Base-by-base conservation (phyloP, 2,329 filamentous ascomycete species). In the Penicillium sp. region DNA sequence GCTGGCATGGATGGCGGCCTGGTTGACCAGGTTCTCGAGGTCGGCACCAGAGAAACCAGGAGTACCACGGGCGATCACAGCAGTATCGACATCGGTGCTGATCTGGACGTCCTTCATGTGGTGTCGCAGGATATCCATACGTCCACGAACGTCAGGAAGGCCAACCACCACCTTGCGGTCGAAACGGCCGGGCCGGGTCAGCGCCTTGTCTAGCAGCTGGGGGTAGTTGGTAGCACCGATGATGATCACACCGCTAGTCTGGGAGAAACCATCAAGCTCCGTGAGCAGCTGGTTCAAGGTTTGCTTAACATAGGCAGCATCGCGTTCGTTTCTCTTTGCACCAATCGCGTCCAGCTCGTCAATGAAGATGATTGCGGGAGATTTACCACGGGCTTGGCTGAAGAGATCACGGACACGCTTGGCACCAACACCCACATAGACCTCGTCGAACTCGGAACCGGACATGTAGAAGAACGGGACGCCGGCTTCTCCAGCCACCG, bases 391-490 rank as follows among this genome's bases (percentile, higher is more conserved):
- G 63, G 93, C 93, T 55, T 90, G 87, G 46, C 82, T 79, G 74
- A 96, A 96, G n/a, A 96, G 84, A 61, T 97, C 95, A 57, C 95
- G 91, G 49, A 99, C 93, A 70, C 95, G 90, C 82, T 99, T 96
- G 46, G 92, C 92, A 71, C 93, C 92, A 53, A 99, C 95, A 71
- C 95, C 95, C 35, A 99, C 96, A 70, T 97, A 99, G 52, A 99
- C 89, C 76, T 99, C 95, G 70, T 99, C 95, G 71, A 99, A 99
- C 74, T 99, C 95, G 57, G 91, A 96, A 50, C 95, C 95, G 70
- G 95, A 99, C 93, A 99, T 98, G 83, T 97, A 99, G 83, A 98
- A 99, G 83, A 99, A 99, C 1, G 95, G 95, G 19, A 99, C 95
- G 55, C 93, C 95, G 53, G 95, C 93, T 79, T 99, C 95, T 52